A percentile compares a stretch with the other conserved stretches of the same genome.
These are phyloP conservation scores for Cyclotella atomus DNA, from an alignment of 108 stramenopile species.

Conservation along the genomic window DNA sequence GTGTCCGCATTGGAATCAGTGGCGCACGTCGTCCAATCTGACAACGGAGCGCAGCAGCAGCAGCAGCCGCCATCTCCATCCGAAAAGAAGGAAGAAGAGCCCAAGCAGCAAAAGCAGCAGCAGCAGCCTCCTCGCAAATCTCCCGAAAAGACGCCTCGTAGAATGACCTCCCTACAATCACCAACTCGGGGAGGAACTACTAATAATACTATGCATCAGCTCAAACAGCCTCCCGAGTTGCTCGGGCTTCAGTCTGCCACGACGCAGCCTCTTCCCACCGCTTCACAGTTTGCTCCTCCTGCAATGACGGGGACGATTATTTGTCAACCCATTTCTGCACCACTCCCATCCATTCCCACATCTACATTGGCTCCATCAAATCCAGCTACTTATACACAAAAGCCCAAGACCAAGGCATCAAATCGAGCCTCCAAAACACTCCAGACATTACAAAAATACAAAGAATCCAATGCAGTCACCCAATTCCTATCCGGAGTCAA, in stretches of 20 bases:
- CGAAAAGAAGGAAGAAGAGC: neutral
- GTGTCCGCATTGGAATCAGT: neutral
- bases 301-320: too few relatives aligned
- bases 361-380: too few relatives aligned
- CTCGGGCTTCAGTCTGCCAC: too few relatives aligned
- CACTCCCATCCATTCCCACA: too few relatives aligned
- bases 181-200: too few relatives aligned
- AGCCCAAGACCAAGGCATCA: too few relatives aligned
- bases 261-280: too few relatives aligned
- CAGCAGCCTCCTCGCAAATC: neutral
- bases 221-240: neutral
- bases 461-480: neutral
- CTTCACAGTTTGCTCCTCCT: too few relatives aligned
- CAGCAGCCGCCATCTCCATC: neutral
- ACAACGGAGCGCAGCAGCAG: neutral
- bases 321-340: too few relatives aligned
- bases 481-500: neutral
- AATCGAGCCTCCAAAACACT: neutral
- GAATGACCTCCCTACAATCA: neutral
- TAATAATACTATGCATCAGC: too few relatives aligned
- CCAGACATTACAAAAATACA: neutral
- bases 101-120: too few relatives aligned
- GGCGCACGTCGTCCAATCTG: neutral
- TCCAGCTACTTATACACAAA: too few relatives aligned
- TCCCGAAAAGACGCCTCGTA: slow-evolving; percentile 1